Evolutionary conservation across 2,329 filamentous ascomycete genomes (phyloP).

Genomic region (Chaetomium sp.): DNA sequence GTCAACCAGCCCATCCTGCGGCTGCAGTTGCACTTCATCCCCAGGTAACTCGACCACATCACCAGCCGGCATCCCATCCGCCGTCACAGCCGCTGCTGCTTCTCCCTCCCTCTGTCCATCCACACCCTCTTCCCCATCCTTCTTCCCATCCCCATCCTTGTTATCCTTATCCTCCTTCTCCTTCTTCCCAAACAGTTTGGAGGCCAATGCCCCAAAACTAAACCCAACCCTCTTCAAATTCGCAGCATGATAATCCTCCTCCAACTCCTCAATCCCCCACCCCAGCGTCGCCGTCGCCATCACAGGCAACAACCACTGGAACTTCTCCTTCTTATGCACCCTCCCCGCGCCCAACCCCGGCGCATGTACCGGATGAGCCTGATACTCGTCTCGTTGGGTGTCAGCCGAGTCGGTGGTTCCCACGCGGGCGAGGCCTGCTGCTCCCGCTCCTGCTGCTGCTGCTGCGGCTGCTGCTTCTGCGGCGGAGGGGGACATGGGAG

Average conservation of each 20-base stretch:
- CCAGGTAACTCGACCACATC: background rate
- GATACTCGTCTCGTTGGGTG: background rate
- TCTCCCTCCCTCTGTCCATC: background rate
- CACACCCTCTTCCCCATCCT: background rate
- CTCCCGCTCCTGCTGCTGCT: no score
- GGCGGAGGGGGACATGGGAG: no score
- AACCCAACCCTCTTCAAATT: background rate
- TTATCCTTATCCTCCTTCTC: background rate
- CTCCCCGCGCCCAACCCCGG: background rate
- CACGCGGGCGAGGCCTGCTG: no score
- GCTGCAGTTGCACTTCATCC: background rate
- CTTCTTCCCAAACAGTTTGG: constrained; percentile 7
- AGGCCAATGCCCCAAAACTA: constrained; percentile 1
- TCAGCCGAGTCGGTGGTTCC: constrained; percentile 6
- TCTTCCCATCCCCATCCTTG: background rate
- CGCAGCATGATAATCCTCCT: constrained; percentile 9
- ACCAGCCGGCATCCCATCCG: background rate
- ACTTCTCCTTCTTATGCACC: constrained; percentile 6
- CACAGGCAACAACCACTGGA: constrained; percentile 15
- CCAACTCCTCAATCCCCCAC: constrained; percentile 9
- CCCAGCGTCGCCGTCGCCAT: constrained; percentile 14
- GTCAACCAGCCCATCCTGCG: background rate
- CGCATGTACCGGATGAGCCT: background rate
- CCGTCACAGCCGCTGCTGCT: background rate
- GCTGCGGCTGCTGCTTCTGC: no score